A percentile compares a stretch with the other conserved stretches of the same genome.
These are phyloP conservation scores for Irpex rosettiformis DNA, from an alignment of 1,284 basidiomycete genomes.

Conservation along the genomic window DNA sequence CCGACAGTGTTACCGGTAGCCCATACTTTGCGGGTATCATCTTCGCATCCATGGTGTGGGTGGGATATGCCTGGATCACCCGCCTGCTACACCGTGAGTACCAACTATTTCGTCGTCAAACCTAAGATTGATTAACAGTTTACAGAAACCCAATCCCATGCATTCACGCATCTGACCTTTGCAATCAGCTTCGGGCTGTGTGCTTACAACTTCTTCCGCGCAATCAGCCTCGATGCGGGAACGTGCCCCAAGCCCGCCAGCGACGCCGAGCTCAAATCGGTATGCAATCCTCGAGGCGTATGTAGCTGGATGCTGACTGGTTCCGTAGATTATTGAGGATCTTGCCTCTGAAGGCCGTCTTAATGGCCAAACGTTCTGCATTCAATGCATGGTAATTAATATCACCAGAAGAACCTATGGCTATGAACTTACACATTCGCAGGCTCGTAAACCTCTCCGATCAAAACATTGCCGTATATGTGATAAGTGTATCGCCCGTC, in stretches of 20 bases:
- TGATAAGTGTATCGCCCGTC: slow-evolving; percentile 84
- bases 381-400: slow-evolving; percentile 78
- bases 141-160: slow-evolving; percentile 70
- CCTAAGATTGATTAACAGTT: not conserved
- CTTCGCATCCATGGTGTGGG: slow-evolving; percentile 82
- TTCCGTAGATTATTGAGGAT: slow-evolving; percentile 76
- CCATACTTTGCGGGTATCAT: slow-evolving; percentile 96
- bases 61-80: slow-evolving; percentile 79
- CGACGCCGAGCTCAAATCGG: slow-evolving; percentile 81
- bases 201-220: slow-evolving; percentile 86
- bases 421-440: not conserved
- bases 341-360: slow-evolving; percentile 83
- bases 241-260: slow-evolving; percentile 77
- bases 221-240: slow-evolving; percentile 90
- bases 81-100: slow-evolving; percentile 65
- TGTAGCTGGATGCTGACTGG: not conserved
- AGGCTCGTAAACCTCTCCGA: slow-evolving; percentile 87
- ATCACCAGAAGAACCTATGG: not conserved
- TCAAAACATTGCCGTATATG: slow-evolving; percentile 96
- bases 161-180: slow-evolving; percentile 75
- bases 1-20: slow-evolving; percentile 71
- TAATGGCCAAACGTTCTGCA: slow-evolving; percentile 96
- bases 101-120: slow-evolving; percentile 1
- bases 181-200: slow-evolving; percentile 72
- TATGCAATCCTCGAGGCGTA: slow-evolving; percentile 29